Evolutionary conservation across 169 alveolate genomes (phyloP).

Genomic region (Eimeria maxima): DNA sequence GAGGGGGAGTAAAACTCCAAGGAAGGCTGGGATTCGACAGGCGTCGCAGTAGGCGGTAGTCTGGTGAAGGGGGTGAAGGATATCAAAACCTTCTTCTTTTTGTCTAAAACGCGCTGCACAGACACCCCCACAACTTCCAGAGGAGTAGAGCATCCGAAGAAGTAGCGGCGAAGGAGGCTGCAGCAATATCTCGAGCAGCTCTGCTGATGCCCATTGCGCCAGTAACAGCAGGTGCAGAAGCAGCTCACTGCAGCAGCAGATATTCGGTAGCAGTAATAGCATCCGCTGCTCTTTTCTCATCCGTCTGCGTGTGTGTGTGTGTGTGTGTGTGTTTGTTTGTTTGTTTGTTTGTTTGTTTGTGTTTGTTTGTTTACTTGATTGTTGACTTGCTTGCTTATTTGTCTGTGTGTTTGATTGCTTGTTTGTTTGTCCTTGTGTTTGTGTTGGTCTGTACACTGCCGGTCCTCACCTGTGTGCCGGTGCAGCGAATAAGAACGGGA

Average conservation of each 20-base stretch:
- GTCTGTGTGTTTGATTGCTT: no score
- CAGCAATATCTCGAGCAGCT: no score
- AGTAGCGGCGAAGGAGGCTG: not conserved
- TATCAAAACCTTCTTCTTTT: not conserved
- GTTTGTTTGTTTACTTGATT: no score
- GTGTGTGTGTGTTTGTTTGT: no score
- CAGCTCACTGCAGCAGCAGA: not conserved
- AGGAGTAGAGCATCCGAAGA: not conserved
- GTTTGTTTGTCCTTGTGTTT: no score
- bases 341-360: no score
- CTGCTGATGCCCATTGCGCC: no score
- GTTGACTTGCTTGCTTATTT: no score
- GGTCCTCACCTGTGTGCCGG: constrained; percentile 15
- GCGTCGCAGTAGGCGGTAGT: constrained; percentile 22
- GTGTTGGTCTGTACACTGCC: not conserved
- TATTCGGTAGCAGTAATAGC: not conserved
- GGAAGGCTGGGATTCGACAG: constrained; percentile 24
- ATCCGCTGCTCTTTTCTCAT: not conserved
- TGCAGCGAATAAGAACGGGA: not conserved
- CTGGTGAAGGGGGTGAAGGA: constrained; percentile 9
- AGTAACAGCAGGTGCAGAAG: not conserved
- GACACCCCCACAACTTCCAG: constrained; percentile 4
- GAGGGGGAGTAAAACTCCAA: constrained; percentile 57
- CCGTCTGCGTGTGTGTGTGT: no score
- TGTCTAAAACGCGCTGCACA: constrained; percentile 17